phyloP scores from a whole-genome alignment of 225 moss, liverwort and hornwort genomes.

The Antitrichia curtipendula region DNA sequence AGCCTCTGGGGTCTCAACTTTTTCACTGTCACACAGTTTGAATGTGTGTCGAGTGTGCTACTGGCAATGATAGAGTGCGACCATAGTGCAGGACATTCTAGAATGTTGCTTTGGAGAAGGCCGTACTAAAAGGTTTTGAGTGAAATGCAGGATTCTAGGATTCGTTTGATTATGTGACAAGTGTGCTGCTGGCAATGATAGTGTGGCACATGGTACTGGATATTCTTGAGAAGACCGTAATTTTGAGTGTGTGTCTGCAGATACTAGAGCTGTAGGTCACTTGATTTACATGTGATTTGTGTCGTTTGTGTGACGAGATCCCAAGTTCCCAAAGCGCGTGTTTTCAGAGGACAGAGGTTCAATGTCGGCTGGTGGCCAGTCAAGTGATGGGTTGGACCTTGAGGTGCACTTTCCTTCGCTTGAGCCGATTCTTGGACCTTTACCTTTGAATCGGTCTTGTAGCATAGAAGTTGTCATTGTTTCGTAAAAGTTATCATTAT shows the following conservation, averaged over 20 bases:
- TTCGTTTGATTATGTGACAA: not conserved
- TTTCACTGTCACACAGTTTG: not conserved
- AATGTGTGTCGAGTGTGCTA: not conserved
- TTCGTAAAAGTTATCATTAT: not conserved
- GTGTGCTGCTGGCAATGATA: not conserved
- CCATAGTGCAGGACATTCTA: not conserved
- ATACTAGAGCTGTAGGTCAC: not conserved
- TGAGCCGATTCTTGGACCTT: not conserved
- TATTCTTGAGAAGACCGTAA: not conserved
- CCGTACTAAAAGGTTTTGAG: not conserved
- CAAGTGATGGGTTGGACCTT: not conserved
- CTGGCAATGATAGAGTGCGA: not conserved
- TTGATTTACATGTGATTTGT: not conserved
- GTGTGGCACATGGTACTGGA: too few species aligned
- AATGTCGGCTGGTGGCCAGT: not conserved
- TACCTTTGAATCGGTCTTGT: not conserved
- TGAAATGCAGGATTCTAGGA: not conserved
- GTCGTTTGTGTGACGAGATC: not conserved
- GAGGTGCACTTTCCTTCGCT: not conserved
- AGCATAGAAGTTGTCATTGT: not conserved
- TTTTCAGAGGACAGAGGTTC: not conserved
- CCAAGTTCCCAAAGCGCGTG: not conserved
- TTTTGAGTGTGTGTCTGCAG: not conserved
- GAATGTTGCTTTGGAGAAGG: not conserved
- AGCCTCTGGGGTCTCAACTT: not conserved